Base-by-base conservation (phyloP, 495 filamentous ascomycete species). In the Penicillium alfredii region DNA sequence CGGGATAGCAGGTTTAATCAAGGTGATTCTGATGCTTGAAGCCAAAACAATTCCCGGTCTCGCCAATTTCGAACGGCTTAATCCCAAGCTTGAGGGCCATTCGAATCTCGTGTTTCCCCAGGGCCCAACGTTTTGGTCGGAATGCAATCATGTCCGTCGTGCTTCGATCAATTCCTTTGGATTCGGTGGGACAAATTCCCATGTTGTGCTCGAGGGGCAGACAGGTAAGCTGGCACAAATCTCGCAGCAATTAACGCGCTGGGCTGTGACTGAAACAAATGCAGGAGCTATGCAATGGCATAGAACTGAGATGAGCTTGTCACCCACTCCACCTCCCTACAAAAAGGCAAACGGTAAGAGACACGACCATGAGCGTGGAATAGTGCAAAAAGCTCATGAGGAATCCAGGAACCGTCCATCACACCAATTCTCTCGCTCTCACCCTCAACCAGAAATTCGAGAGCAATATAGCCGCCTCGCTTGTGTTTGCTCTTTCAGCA, bases 151-250 rank as follows among this genome's bases (percentile, higher is more conserved):
- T 2, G 63, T 72, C 0, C 71, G 71, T 10, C 63, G 78, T 22
- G 71, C 64, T 0, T 78, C 73, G 22, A 47, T 67, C n/a, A 67
- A 67, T 16, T 76, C 69, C 0, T 81, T 80, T 34, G 78, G 79
- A 0, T 81, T 75, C 42, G 80, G 78, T 8, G 78, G 80, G 16
- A 64, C 70, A 10, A 83, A 83, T 45, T 66, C 74, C 1, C 78
- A 82, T 37, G 69, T 56, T 9, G 74, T 84, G 20, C 8, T 82
- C 1, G 77, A 82, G n/a, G 35, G 33, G 4, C 55, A 23, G 21
- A 23, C 21, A 9, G 6, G 21, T 9, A 9, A 9, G 9, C 5
- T 23, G 6, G 9, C 21, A 6, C 9, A 9, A 23, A 23, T 9
- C 21, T 23, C 6, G 21, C 21, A 5, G 21, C n/a, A n/a, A n/a